Evolutionary conservation across 2,329 filamentous ascomycete species (phyloP), one percentile per base, ranked within the genome.

Genomic region (Emergomyces orientalis): DNA sequence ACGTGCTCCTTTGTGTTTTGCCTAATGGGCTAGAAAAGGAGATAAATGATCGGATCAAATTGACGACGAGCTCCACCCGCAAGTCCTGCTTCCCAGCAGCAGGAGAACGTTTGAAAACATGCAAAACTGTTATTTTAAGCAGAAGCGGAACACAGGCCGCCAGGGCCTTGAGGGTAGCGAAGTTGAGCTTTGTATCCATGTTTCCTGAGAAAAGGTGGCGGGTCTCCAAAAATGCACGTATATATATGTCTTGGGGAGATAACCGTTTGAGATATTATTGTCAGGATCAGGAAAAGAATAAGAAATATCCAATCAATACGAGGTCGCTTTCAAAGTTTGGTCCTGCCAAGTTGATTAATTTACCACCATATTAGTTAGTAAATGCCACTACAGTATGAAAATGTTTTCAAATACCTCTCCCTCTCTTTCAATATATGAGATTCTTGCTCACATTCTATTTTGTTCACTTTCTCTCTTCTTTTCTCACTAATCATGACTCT

Each of bases 71-170:
- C 63, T 89, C 88, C 17, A 88, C 93, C 60, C 83, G 83, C 3
- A 96, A 77, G 72, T 96, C 88, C 77, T 93, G 87, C 78, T 94
- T 90, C 56, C 85, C 84, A 4, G 88, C 84, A 8, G 86, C 86
- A 41, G 87, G 81, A 0, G 91, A 91, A 49, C 88, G 75, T 34
- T 82, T 83, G 8, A 96, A 79, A 2, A 71, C 67, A 70, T 79
- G 77, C 25, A 76, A 69, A 43, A 80, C 39, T 25, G 74, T 64
- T 1, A 77, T 79, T 65, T 75, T 78, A 27, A 80, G 62, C 52
- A 80, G 67, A 52, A 80, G 63, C 1, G 79, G 79, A 2, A 79
- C 68, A 43, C 75, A 71, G 39, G 69, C 65, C 4, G 80, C 59
- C 22, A 80, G 61, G 54, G 73, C 70, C 67, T 72, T 74, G n/a